Conservation (phyloP, 1,139 yeast species). For the Ashbya aceris region DNA sequence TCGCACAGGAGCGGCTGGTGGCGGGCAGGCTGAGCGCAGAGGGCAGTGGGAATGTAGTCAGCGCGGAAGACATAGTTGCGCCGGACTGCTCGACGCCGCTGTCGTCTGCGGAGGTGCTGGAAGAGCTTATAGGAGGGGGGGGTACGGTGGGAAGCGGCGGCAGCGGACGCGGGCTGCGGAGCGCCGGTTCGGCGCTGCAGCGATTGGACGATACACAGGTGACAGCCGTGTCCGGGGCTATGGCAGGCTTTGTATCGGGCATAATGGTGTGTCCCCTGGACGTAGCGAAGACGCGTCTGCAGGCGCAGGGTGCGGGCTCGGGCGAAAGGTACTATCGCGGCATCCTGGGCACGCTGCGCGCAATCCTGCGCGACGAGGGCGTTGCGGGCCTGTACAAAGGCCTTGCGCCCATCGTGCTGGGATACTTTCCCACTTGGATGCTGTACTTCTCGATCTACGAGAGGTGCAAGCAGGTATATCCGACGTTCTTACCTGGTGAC, state of each 20-base stretch:
- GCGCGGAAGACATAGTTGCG: constrained; percentile 14
- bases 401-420: constrained; percentile 78
- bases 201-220: constrained; percentile 34
- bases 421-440: constrained; percentile 97
- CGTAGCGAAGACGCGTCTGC: constrained; percentile 87
- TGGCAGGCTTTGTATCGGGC: constrained; percentile 87
- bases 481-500: constrained; percentile 34
- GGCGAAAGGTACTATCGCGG: constrained; percentile 40
- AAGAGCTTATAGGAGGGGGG: constrained; percentile 3
- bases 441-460: constrained; percentile 89
- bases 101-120: constrained; percentile 16
- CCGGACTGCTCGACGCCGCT: constrained; percentile 18
- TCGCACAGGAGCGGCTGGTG: neutral
- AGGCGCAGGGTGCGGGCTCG: constrained; percentile 65
- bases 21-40: neutral
- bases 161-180: constrained; percentile 2
- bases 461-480: constrained; percentile 49
- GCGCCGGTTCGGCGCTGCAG: constrained; percentile 1
- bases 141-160: neutral
- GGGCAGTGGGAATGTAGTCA: neutral
- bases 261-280: constrained; percentile 88
- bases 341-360: constrained; percentile 47
- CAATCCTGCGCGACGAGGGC: constrained; percentile 71
- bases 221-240: constrained; percentile 71
- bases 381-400: constrained; percentile 80